Evolutionary conservation across 805 yeast species (phyloP).

Genomic region (Pichia sporocuriosa): DNA sequence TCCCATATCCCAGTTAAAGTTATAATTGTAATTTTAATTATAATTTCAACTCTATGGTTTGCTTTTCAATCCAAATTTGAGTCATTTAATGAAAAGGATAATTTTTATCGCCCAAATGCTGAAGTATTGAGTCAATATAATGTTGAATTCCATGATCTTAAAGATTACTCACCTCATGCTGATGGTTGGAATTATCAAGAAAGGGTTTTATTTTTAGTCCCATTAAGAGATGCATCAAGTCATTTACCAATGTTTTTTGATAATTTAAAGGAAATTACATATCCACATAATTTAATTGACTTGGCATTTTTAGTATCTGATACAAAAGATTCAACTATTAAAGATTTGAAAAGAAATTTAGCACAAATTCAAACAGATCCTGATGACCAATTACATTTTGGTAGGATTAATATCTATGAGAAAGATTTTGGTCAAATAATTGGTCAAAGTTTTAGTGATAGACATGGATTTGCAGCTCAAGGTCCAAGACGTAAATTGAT

Average conservation of each 20-base stretch:
- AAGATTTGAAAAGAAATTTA: conserved; percentile 48
- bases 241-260: conserved; percentile 57
- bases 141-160: conserved; percentile 42
- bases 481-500: conserved; percentile 90
- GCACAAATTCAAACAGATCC: conserved; percentile 57
- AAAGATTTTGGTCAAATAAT: conserved; percentile 91
- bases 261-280: conserved; percentile 49
- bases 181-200: conserved; percentile 52
- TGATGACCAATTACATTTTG: conserved; percentile 57
- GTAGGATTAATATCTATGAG: conserved; percentile 79
- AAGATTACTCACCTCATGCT: conserved; percentile 28
- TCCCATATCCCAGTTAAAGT: too few relatives aligned
- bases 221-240: conserved; percentile 52
- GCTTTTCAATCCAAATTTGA: too few relatives aligned
- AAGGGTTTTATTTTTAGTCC: conserved; percentile 49
- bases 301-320: conserved; percentile 83
- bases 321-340: conserved; percentile 86
- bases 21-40: not conserved
- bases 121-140: not conserved
- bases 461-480: conserved; percentile 95
- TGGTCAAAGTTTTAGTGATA: conserved; percentile 87
- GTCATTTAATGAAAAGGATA: not conserved
- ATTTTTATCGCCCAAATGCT: not conserved
- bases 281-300: conserved; percentile 51
- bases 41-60: not conserved